Base-by-base conservation (phyloP, 2,329 filamentous ascomycete genomes). In the Rhinocladiella mackenziei region DNA sequence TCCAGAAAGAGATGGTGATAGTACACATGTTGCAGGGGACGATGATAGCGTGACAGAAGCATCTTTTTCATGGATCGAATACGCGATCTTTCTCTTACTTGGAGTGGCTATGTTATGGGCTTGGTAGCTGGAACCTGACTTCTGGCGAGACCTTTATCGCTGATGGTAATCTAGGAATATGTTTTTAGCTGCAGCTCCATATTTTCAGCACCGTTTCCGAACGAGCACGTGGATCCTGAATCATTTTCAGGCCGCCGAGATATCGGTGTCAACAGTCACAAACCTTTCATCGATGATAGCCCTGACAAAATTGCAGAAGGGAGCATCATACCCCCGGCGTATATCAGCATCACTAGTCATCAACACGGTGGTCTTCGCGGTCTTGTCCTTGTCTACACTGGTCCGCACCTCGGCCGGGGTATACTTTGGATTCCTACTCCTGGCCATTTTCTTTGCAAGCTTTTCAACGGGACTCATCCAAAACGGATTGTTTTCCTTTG, bases 91-190 rank as follows among this genome's bases (percentile, higher is more conserved):
- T 65, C 72, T 84, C 43, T 70, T 95, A 38, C 72, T 97, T 18
- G 92, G 92, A 38, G 75, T 95, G 44, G 86, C 89, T 39, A 97
- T 97, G 92, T 75, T 97, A 32, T 97, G 91, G 91, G 89, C 91
- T 43, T 97, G 91, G 91, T 94, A 77, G 56, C 78, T 58, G 39
- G 23, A 17, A 13, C 8, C 18, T 14, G 13, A 5, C 19, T 22
- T 18, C 14, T 8, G 11, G 9, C n/a, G n/a, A 5, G 9, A 14
- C 2, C 15, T 11, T 8, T n/a, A 10, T 26, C 10, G 28, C 39
- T 48, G 28, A 51, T 41, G 17, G 10, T 25, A 18, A 14, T 28
- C 11, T 55, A 91, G 88, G 88, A 97, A 97, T 71, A 96, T 96
- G 91, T 96, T 97, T 65, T 79, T 97, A 56, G 91, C 92, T 33